Evolutionary conservation across 2,329 filamentous ascomycete genomes (phyloP), one percentile per base, ranked within the genome.

Genomic region (Colletotrichum shisoi): DNA sequence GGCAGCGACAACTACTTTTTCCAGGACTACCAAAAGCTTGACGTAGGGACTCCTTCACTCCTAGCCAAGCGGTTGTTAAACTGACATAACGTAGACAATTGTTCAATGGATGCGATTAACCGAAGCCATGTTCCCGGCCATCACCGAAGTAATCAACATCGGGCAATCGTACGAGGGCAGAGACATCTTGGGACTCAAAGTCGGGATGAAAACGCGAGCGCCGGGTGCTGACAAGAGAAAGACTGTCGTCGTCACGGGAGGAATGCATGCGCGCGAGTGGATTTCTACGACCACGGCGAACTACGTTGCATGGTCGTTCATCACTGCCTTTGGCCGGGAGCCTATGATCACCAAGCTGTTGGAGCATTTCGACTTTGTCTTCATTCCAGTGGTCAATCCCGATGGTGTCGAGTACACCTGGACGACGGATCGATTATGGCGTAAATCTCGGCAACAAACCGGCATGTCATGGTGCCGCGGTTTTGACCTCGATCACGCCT

Each of bases 401-500:
- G 95, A 99, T 76, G 95, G 95, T 37, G 96, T 97, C 74, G 90
- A 93, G 70, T 97, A 97, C 78, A 93, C 92, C 0, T 98, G 94
- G 94, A 88, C 94, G 67, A 87, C 87, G 1, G 94, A 99, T 76
- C 89, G 95, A 8, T 83, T 99, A 0, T 99, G 94, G 94, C 91
- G 94, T 74, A 99, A 98, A 80, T 96, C 95, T 65, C 85, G 93
- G 56, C 94, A 98, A 75, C 85, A 89, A 57, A 98, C 94, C 0
- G 89, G 84, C 66, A 84, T 96, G 67, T 86, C 88, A 17, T 94
- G 94, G 78, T 99, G 95, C 76, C 89, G 85, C 7, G 95, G 95
- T 9, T 83, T 97, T 57, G 95, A 99, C 75, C 85, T 99, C 17
- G 94, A 98, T 74, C 92, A 93, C 70, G 87, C 90, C 15, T 98